Base-by-base conservation (phyloP, 257 asterid genomes). In the Dorcoceras hygrometricum region DNA sequence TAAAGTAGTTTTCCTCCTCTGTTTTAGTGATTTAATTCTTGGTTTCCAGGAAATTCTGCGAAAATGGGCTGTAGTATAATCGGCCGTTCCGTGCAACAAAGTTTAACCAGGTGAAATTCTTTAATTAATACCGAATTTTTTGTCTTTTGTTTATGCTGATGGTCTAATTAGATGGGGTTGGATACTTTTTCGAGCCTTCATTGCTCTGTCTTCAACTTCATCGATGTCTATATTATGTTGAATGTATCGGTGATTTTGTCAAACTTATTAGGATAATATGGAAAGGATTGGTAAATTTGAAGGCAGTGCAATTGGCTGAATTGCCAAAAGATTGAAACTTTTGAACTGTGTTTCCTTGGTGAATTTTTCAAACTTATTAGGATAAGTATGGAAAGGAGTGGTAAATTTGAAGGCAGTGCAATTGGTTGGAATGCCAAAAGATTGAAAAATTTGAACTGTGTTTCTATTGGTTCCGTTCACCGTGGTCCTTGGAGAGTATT, bases 61-160 rank as follows among this genome's bases (percentile, higher is more conserved):
- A 59, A 8, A 67, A 86, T 86, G 96, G 85, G 77, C 46, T 86
- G 87, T 68, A 77, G 67, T 63, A 54, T 75, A 48, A 22, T 78
- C 27, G 74, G 68, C 67, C 66, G 76, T 7, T 73, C 78, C 10
- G 50, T 70, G 29, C 82, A 71, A 36, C 75, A 81, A 36, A 67
- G 71, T 64, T 79, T 79, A 28, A 27, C 73, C 23, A 73, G 87
- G 95, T 86, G 67, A n/a, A n/a, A 78, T 28, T 58, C 69, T 68
- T 71, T 58, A 7, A 8, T 24, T 56, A 12, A 19, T 27, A 61
- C 29, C 18, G n/a, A 6, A 28, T 60, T 19, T 5, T 23, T 23
- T 25, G 8, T 56, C 18, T 2, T 18, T 54, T 61, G 29, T 56
- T 4, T 6, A 10, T 4, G 7, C 25, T 19, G 3, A 6, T 28